Percentiles rank a stretch among this genome's conserved stretches.
Evolutionary conservation across 2,329 filamentous ascomycete genomes (phyloP).

Genomic region (Akanthomyces uredinophilus): DNA sequence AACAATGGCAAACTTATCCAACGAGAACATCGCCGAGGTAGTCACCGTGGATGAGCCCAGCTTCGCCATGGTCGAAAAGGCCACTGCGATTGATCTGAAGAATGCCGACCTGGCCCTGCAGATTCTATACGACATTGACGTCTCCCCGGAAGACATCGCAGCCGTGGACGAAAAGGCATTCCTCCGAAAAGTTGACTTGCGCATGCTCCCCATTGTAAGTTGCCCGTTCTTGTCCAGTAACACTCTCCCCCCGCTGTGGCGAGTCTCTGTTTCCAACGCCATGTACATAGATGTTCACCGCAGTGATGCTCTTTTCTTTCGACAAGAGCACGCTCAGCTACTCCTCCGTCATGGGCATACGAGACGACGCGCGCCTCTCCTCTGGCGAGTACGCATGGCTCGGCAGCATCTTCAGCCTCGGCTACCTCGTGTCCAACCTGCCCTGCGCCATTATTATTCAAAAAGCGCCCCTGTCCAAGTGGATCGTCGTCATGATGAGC

Average conservation of each 20-base stretch:
- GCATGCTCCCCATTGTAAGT: background rate
- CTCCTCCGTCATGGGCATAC: background rate
- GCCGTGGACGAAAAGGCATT: background rate
- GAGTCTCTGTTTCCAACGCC: too few relatives aligned
- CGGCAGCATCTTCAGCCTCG: conserved; percentile 1
- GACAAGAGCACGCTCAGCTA: background rate
- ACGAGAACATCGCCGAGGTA: background rate
- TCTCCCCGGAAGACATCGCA: background rate
- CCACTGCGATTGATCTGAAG: background rate
- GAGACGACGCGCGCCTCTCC: background rate
- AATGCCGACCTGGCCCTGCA: conserved; percentile 1
- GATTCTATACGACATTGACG: background rate
- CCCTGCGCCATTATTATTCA: background rate
- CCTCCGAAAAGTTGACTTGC: background rate
- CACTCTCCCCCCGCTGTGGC: too few relatives aligned
- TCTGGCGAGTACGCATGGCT: background rate
- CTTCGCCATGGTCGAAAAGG: background rate
- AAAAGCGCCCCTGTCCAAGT: background rate
- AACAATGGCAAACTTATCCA: background rate
- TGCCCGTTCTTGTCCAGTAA: background rate
- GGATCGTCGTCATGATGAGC: background rate
- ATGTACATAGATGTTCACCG: background rate
- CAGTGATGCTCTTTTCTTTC: background rate
- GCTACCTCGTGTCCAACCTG: conserved; percentile 3
- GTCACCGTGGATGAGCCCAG: background rate